Evolutionary conservation across 2,329 filamentous ascomycete genomes (phyloP).

Genomic region (Colletotrichum sp.): DNA sequence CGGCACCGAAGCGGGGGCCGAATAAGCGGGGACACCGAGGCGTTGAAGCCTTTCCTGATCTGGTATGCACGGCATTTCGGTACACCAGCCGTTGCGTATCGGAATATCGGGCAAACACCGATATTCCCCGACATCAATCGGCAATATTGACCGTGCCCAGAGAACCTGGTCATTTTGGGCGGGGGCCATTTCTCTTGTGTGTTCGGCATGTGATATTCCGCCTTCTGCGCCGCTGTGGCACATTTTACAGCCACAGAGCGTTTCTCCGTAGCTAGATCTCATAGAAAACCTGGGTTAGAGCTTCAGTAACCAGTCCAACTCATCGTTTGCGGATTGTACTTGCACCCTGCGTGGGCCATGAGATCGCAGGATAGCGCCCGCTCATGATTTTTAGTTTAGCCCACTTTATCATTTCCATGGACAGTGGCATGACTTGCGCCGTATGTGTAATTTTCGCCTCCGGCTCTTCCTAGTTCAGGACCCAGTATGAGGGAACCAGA

Average conservation of each 20-base stretch:
- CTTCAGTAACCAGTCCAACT: background rate
- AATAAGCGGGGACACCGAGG: background rate
- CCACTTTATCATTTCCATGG: fast-evolving
- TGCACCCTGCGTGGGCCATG: background rate
- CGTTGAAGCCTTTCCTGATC: background rate
- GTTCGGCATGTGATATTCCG: background rate
- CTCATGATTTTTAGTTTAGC: fast-evolving
- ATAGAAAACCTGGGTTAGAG: background rate
- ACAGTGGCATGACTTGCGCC: background rate
- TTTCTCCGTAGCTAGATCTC: background rate
- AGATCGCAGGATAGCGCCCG: background rate
- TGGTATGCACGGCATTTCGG: background rate
- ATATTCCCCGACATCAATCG: background rate
- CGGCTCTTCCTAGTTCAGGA: background rate
- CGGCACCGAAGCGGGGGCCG: background rate
- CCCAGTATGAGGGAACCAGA: background rate
- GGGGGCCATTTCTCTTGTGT: background rate
- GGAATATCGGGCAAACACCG: background rate
- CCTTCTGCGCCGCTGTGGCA: background rate
- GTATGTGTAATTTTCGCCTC: background rate
- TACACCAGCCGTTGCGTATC: background rate
- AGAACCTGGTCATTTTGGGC: background rate
- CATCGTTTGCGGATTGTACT: background rate
- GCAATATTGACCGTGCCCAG: background rate
- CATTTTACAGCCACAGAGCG: background rate